Evolutionary conservation across 805 yeast genomes (phyloP), one percentile per base, ranked within the genome.

Genomic region (Nakazawaea ambrosiae): DNA sequence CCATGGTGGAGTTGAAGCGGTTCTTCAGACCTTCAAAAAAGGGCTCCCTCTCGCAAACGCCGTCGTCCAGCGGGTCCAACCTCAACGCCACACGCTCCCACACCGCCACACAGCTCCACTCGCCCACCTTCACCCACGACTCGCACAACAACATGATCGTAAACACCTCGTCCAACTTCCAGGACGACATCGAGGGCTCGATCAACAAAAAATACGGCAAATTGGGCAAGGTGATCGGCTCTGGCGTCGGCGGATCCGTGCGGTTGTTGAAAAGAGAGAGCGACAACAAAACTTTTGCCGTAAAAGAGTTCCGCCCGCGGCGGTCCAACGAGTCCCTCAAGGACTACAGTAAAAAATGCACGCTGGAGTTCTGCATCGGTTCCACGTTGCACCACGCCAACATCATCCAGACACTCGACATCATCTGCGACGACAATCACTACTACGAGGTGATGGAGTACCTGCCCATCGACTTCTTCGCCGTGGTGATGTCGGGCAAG

Each of bases 221-320:
- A 46, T 56, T 81, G 44, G 89, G 90, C 34, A 80, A 81, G 53
- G 70, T 79, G 41, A 57, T 84, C 33, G 95, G 95, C 14, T 77
- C 87, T 1, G 95, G 95, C 40, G 95, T 92, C 10, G 95, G 94
- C 34, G 95, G 95, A 5, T 75, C 88, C 1, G 95, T 84, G n/a
- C 68, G 83, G 47, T 62, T 83, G 31, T 68, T 84, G 18, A 71
- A 70, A 7, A 71, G 90, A 49, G 80, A 82, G 30, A 61, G 75
- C 27, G 90, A 83, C 57, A 74, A 75, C 48, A 73, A 73, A 26
- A 74, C 83, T 0, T 83, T 84, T 63, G 95, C 95, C 1, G 92
- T 84, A 14, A 84, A 84, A 53, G 90, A 84, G 57, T 84, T 84
- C 51, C 70, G 90, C 49, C 74, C 85, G 11, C 69, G 83, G 44